These are phyloP conservation scores for Harringtonia aguacate DNA, from an alignment of 2,329 filamentous ascomycete genomes.

Conservation along the genomic window DNA sequence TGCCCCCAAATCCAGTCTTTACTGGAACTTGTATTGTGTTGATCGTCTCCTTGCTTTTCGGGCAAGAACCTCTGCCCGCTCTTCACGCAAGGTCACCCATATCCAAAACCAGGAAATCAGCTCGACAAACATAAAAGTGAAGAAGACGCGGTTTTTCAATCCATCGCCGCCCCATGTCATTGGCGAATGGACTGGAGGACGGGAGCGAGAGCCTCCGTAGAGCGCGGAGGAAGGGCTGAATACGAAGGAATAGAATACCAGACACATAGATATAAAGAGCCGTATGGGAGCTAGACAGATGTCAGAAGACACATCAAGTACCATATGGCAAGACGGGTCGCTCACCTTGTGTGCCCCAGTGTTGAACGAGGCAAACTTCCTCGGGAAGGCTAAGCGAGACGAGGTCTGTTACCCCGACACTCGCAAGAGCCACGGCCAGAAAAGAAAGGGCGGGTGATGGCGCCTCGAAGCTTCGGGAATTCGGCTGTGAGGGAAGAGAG, in stretches of 20 bases:
- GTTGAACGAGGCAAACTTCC: slow-evolving; percentile 49
- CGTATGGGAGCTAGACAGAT: slow-evolving; percentile 49
- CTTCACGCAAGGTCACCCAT: slow-evolving; percentile 59
- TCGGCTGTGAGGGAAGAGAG: slow-evolving; percentile 35
- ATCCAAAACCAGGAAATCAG: slow-evolving; percentile 82
- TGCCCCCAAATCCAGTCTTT: too few species aligned
- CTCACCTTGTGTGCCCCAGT: slow-evolving; percentile 57
- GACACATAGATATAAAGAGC: slow-evolving; percentile 47
- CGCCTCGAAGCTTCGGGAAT: slow-evolving; percentile 55
- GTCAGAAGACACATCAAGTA: too few species aligned
- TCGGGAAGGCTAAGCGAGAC: slow-evolving; percentile 58
- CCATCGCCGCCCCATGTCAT: slow-evolving; percentile 47
- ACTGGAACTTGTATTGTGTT: neutral
- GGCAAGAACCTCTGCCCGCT: slow-evolving; percentile 33
- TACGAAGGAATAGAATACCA: slow-evolving; percentile 55
- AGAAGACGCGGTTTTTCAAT: slow-evolving; percentile 75
- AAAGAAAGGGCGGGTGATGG: slow-evolving; percentile 64
- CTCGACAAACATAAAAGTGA: slow-evolving; percentile 78
- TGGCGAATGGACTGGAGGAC: slow-evolving; percentile 25
- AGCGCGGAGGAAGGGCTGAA: slow-evolving; percentile 42
- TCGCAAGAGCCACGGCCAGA: slow-evolving; percentile 54
- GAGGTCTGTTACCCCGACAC: slow-evolving; percentile 53
- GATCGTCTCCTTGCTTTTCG: slow-evolving; percentile 24
- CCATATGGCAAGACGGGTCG: slow-evolving; percentile 26
- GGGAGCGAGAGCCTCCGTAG: slow-evolving; percentile 26